These are phyloP conservation scores for Endocarpon pusillum DNA, from an alignment of 495 filamentous ascomycete genomes.

Conservation along the genomic window DNA sequence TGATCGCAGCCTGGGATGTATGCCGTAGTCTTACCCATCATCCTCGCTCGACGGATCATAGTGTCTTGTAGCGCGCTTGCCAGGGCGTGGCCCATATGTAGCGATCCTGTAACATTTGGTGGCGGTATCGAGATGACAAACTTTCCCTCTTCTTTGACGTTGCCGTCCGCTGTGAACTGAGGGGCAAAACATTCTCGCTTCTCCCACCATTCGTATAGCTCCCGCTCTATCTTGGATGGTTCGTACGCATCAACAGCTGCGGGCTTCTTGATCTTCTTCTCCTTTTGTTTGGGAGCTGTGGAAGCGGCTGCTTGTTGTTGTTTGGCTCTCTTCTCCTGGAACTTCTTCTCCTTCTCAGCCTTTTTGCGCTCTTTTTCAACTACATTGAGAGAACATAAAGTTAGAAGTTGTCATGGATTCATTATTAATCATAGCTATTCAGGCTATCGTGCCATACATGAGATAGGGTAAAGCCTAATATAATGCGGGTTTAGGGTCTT, in stretches of 20 bases:
- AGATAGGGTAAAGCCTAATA: neutral
- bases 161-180: slow-evolving; percentile 44
- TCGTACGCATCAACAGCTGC: slow-evolving; percentile 33
- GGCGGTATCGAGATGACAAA: slow-evolving; percentile 65
- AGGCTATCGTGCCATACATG: neutral
- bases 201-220: slow-evolving; percentile 44
- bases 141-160: slow-evolving; percentile 46
- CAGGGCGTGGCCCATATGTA: slow-evolving; percentile 58
- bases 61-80: slow-evolving; percentile 54
- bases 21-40: slow-evolving; percentile 49
- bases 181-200: slow-evolving; percentile 55
- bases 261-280: slow-evolving; percentile 36
- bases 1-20: slow-evolving; percentile 65
- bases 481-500: neutral
- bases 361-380: slow-evolving; percentile 41
- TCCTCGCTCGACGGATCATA: slow-evolving; percentile 53
- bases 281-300: slow-evolving; percentile 28
- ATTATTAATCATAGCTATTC: neutral
- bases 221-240: slow-evolving; percentile 36
- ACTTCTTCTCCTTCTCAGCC: slow-evolving; percentile 43
- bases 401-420: slow-evolving; percentile 10
- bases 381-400: slow-evolving; percentile 7
- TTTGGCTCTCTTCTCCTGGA: slow-evolving; percentile 41
- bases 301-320: slow-evolving; percentile 13
- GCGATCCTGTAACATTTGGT: slow-evolving; percentile 58